phyloP scores from a whole-genome alignment of 2,329 filamentous ascomycete genomes.

The Fragosphaeria purpurea region DNA sequence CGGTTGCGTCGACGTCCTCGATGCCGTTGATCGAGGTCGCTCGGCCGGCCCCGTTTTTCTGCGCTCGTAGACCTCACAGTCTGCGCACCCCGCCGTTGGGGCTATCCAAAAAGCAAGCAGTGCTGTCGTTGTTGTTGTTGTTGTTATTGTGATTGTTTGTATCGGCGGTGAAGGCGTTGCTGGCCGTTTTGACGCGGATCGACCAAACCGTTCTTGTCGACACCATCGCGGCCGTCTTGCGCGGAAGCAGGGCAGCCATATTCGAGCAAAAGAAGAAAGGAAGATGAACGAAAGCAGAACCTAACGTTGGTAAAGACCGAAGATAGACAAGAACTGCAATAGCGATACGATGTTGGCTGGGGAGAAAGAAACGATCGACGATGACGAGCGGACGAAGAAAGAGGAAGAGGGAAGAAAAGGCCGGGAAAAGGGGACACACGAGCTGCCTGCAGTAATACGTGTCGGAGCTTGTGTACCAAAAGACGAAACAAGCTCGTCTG shows the following conservation, averaged over 20 bases:
- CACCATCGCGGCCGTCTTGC: slow-evolving; percentile 2
- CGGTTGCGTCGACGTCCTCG: too few species aligned
- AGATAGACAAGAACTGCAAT: not conserved
- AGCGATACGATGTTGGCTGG: not conserved
- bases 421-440: not conserved
- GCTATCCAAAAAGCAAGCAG: slow-evolving; percentile 25
- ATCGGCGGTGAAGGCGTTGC: not conserved
- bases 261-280: not conserved
- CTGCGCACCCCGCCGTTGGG: slow-evolving; percentile 41
- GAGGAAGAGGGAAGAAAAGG: not conserved
- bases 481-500: slow-evolving; percentile 4
- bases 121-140: slow-evolving; percentile 4
- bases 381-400: not conserved
- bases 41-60: not conserved
- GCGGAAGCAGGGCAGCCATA: slow-evolving; percentile 6
- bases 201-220: not conserved
- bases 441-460: not conserved
- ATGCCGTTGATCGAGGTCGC: too few species aligned
- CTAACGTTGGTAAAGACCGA: not conserved
- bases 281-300: not conserved
- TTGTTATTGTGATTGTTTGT: not conserved
- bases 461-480: slow-evolving; percentile 5
- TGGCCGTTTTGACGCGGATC: slow-evolving; percentile 4
- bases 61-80: slow-evolving; percentile 25
- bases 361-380: not conserved